A percentile compares a stretch with the other conserved stretches of the same genome.
Conservation (phyloP, 179 eudicot genomes). For the Silene vulgaris region DNA sequence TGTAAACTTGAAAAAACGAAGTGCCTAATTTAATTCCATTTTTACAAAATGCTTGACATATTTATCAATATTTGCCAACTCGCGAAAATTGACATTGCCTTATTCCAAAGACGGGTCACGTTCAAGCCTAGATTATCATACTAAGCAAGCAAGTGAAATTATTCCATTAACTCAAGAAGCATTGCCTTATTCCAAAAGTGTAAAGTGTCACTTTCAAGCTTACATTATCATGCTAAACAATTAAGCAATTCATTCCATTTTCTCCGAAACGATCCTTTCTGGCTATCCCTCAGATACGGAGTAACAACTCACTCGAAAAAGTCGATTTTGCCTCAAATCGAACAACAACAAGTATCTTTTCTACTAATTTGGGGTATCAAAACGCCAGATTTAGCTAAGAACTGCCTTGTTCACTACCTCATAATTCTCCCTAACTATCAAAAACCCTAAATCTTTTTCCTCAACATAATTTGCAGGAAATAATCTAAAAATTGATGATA, state of each 20-base stretch:
- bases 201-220: neutral
- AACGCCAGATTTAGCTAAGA: neutral
- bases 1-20: too few species aligned
- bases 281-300: neutral
- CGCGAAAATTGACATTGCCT: too few species aligned
- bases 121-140: neutral
- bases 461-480: neutral
- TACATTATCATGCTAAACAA: conserved; percentile 3
- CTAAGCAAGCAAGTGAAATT: neutral
- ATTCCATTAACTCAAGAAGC: neutral
- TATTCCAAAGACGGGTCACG: too few species aligned
- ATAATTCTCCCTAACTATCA: neutral
- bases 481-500: conserved; percentile 10
- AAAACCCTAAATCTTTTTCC: neutral
- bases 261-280: neutral
- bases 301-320: neutral
- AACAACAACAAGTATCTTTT: conserved; percentile 4
- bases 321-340: neutral
- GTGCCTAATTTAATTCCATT: too few species aligned
- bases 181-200: neutral
- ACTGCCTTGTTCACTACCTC: neutral
- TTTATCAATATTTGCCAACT: too few species aligned
- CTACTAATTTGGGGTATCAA: neutral
- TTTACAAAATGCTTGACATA: too few species aligned
- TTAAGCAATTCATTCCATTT: neutral